Evolutionary conservation across 2,329 filamentous ascomycete species (phyloP).

Genomic region (Teratosphaeria viscida): DNA sequence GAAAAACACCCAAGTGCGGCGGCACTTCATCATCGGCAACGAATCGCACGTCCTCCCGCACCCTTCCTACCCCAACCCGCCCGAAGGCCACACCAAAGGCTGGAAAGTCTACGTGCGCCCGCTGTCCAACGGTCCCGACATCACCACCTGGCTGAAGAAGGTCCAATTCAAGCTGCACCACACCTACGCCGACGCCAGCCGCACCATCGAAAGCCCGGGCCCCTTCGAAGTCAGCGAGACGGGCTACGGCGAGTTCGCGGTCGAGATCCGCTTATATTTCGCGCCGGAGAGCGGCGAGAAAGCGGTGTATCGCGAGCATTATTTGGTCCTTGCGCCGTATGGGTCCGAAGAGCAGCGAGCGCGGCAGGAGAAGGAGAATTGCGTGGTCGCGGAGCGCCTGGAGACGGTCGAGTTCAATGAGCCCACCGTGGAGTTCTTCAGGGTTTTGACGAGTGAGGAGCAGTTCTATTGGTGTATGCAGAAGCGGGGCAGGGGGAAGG

Average conservation of each 20-base stretch:
- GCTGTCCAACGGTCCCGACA: slow-evolving; percentile 70
- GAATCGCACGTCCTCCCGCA: slow-evolving; percentile 51
- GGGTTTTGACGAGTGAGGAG: slow-evolving; percentile 67
- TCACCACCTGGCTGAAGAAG: slow-evolving; percentile 91
- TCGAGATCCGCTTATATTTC: slow-evolving; percentile 91
- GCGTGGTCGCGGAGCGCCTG: slow-evolving; percentile 70
- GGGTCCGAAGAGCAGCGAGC: slow-evolving; percentile 62
- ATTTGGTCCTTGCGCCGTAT: slow-evolving; percentile 82
- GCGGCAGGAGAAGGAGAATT: slow-evolving; percentile 52
- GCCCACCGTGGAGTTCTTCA: slow-evolving; percentile 84
- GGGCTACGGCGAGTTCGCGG: slow-evolving; percentile 96
- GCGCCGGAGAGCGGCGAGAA: slow-evolving; percentile 81
- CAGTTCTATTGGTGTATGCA: slow-evolving; percentile 43
- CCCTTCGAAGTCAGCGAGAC: slow-evolving; percentile 84
- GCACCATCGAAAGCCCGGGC: slow-evolving; percentile 65
- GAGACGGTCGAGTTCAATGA: slow-evolving; percentile 98
- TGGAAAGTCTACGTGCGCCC: slow-evolving; percentile 94
- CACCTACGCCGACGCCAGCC: slow-evolving; percentile 83
- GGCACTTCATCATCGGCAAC: slow-evolving; percentile 38
- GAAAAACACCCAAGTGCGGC: slow-evolving; percentile 21
- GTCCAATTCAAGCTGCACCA: slow-evolving; percentile 98
- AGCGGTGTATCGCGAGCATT: slow-evolving; percentile 89
- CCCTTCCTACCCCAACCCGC: slow-evolving; percentile 66
- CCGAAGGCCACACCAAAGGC: slow-evolving; percentile 87
- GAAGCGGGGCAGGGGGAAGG: slow-evolving; percentile 47